Base-by-base conservation (phyloP, 176 grass and related monocot genomes). In the Triticum monococcum region DNA sequence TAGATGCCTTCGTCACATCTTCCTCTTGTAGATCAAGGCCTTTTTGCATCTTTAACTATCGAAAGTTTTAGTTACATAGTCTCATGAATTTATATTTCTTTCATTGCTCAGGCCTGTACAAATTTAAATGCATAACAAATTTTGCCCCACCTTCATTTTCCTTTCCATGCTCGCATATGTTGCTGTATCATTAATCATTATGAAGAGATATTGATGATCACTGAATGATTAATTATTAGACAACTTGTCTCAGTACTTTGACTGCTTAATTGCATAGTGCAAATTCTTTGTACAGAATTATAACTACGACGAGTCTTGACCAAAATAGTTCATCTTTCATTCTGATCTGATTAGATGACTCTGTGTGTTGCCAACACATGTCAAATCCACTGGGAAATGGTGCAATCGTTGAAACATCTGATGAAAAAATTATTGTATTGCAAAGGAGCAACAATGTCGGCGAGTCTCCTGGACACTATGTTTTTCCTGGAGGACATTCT, bases 401-500 rank as follows among this genome's bases (percentile, higher is more conserved):
- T 43, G 96, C 96, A 28, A 91, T 98, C 31, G 92, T 98, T 79
- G 86, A 96, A 91, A 96, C 96, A 85, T 91, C 90, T 73, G 96
- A 98, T 79, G 56, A 86, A 63, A 96, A 88, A 88, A 88, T 98
- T 88, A 86, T 98, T 71, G 56, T 96, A 67, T 72, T 96, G 64
- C 93, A 96, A 94, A 98, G 96, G 81, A 98, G 96, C 43, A 68
- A 92, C 81, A 94, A 96, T 85, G 97, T 98, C 22, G 97, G 75
- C 12, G 97, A 98, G 14, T 98, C 94, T 89, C 92, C 97, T 69
- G 92, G 93, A 43, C 92, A 91, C 77, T 96, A 76, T 83, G 97
- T 98, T 91, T 98, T 98, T 68, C 97, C 92, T 38, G 97, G 97
- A 82, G 97, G 97, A 22, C 97, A 98, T 61, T 92, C 97, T 0